These are phyloP conservation scores for Colletotrichum euphorbiae DNA, from an alignment of 2,329 filamentous ascomycete genomes.

Conservation along the genomic window DNA sequence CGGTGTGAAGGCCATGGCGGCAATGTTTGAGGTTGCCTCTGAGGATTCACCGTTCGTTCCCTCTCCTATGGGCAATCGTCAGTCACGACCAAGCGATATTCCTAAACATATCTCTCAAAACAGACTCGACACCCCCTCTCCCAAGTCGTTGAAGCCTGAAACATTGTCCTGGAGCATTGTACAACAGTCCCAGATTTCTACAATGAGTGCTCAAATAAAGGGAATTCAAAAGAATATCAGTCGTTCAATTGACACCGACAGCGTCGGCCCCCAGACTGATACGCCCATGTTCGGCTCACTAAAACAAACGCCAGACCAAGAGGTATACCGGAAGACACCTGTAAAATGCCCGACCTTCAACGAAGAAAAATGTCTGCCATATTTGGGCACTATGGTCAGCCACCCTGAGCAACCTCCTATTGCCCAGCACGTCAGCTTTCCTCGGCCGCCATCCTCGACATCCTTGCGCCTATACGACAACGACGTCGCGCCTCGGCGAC, in stretches of 20 bases:
- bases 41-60: constrained; percentile 43
- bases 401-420: constrained; percentile 52
- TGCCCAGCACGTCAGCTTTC: constrained; percentile 52
- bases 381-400: constrained; percentile 53
- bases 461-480: constrained; percentile 35
- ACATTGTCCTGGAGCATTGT: constrained; percentile 39
- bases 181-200: not conserved
- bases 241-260: not conserved
- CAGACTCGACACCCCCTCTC: constrained; percentile 43
- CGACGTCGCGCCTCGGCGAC: not conserved
- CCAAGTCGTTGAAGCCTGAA: constrained; percentile 33
- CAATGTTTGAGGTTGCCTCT: constrained; percentile 59
- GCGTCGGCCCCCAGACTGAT: constrained; percentile 40
- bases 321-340: not conserved
- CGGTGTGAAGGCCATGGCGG: constrained; percentile 63
- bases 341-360: constrained; percentile 10
- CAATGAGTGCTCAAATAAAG: not conserved
- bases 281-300: not conserved
- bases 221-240: not conserved
- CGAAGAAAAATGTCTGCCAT: constrained; percentile 42
- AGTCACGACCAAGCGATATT: constrained; percentile 8
- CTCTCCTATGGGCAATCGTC: constrained; percentile 19
- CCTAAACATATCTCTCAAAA: not conserved
- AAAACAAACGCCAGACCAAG: not conserved
- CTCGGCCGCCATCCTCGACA: constrained; percentile 49